Conservation (phyloP, 1,284 basidiomycete genomes). For the Tetrapyrgos nigripes region DNA sequence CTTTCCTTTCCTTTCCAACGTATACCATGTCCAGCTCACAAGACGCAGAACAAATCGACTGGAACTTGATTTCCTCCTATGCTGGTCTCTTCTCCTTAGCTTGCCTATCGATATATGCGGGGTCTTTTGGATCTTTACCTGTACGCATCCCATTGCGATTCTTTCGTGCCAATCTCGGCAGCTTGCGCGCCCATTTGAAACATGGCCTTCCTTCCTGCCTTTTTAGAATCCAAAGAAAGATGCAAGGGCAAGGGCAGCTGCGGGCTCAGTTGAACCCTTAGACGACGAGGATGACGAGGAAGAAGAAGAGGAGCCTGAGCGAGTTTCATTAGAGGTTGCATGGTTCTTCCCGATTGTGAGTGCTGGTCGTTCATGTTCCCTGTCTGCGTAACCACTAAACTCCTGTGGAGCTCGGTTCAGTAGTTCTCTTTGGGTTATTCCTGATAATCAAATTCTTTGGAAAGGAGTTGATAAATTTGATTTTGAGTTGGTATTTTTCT, state of each 20-base stretch:
- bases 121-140: slow-evolving; percentile 71
- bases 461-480: slow-evolving; percentile 82
- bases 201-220: not conserved
- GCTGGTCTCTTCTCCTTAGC: slow-evolving; percentile 70
- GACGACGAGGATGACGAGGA: slow-evolving; percentile 60
- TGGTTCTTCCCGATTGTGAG: slow-evolving; percentile 80
- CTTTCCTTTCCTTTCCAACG: not conserved
- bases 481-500: slow-evolving; percentile 82
- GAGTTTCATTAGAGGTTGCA: slow-evolving; percentile 72
- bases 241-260: slow-evolving; percentile 12
- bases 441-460: slow-evolving; percentile 79
- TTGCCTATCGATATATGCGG: slow-evolving; percentile 66
- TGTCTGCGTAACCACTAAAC: slow-evolving; percentile 1
- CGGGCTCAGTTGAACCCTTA: slow-evolving; percentile 33
- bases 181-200: no score
- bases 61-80: slow-evolving; percentile 70
- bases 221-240: slow-evolving; percentile 35
- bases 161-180: no score
- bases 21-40: not conserved
- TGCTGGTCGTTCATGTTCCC: slow-evolving; percentile 1
- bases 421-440: slow-evolving; percentile 71
- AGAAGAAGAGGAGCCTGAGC: slow-evolving; percentile 58
- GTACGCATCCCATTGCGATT: slow-evolving; percentile 55
- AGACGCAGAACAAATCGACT: slow-evolving; percentile 39
- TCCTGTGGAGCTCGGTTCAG: slow-evolving; percentile 64